These are phyloP conservation scores for Selaginella tamariscina DNA, from an alignment of 75 land plant genomes.

Conservation along the genomic window DNA sequence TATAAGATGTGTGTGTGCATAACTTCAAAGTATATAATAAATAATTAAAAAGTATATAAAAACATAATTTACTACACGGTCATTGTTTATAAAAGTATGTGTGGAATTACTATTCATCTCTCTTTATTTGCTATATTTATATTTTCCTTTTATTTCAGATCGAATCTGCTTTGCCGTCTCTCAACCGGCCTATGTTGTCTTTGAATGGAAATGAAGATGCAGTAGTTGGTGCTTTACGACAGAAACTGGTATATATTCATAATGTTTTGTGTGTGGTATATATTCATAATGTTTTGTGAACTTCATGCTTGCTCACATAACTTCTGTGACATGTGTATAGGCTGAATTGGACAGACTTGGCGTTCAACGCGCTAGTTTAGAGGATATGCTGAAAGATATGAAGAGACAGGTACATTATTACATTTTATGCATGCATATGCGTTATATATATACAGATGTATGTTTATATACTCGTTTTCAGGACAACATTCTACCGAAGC, in stretches of 20 bases:
- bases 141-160: slow-evolving; percentile 35
- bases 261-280: neutral
- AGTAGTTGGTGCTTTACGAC: slow-evolving; percentile 80
- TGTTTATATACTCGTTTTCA: slow-evolving; percentile 28
- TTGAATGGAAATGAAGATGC: slow-evolving; percentile 94
- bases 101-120: neutral
- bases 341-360: slow-evolving; percentile 78
- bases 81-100: too few relatives aligned
- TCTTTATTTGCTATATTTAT: neutral
- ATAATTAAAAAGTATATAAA: too few relatives aligned
- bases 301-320: neutral
- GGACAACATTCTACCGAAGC: slow-evolving; percentile 95
- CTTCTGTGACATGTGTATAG: slow-evolving; percentile 42
- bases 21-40: too few relatives aligned
- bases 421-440: too few relatives aligned
- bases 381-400: slow-evolving; percentile 99
- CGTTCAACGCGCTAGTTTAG: slow-evolving; percentile 79
- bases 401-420: slow-evolving; percentile 61
- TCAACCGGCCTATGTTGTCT: slow-evolving; percentile 90
- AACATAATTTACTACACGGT: too few relatives aligned
- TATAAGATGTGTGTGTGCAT: too few relatives aligned
- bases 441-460: too few relatives aligned
- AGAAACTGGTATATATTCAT: slow-evolving; percentile 53
- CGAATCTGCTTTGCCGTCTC: slow-evolving; percentile 84
- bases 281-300: neutral